A percentile compares a stretch with the other conserved stretches of the same genome.
Evolutionary conservation across 257 asterid species (phyloP).

Genomic region (Gentiana straminea): DNA sequence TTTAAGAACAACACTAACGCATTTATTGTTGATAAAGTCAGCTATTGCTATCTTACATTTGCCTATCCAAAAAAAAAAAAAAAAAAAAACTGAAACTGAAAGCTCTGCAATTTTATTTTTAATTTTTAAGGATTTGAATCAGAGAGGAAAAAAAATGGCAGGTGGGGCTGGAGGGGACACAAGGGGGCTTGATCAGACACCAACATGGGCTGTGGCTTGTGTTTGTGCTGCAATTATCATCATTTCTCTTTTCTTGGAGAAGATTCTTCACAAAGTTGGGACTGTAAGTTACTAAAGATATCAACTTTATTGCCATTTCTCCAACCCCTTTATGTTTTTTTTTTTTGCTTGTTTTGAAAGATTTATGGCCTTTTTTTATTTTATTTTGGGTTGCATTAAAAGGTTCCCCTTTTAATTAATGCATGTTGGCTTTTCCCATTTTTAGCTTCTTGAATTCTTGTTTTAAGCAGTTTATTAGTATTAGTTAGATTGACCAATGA

Average conservation of each 20-base stretch:
- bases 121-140: too few relatives aligned
- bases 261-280: constrained; percentile 70
- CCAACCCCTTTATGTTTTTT: background rate
- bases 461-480: too few relatives aligned
- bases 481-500: too few relatives aligned
- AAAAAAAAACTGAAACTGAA: background rate
- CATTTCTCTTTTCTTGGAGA: constrained; percentile 69
- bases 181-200: constrained; percentile 60
- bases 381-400: too few relatives aligned
- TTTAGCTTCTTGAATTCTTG: too few relatives aligned
- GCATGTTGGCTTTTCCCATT: too few relatives aligned
- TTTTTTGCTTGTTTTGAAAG: background rate
- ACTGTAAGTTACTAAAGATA: constrained; percentile 20
- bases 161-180: constrained; percentile 18
- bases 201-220: constrained; percentile 97
- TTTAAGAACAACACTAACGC: too few relatives aligned
- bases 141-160: constrained; percentile 30
- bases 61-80: background rate
- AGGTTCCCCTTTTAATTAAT: too few relatives aligned
- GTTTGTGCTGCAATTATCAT: constrained; percentile 72
- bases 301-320: too few relatives aligned
- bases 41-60: background rate
- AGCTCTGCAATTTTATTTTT: background rate
- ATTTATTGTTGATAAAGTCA: background rate
- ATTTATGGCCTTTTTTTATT: too few relatives aligned